Evolutionary conservation across 768 basidiomycete species (phyloP).

Genomic region (Leccinum aurantiacum): DNA sequence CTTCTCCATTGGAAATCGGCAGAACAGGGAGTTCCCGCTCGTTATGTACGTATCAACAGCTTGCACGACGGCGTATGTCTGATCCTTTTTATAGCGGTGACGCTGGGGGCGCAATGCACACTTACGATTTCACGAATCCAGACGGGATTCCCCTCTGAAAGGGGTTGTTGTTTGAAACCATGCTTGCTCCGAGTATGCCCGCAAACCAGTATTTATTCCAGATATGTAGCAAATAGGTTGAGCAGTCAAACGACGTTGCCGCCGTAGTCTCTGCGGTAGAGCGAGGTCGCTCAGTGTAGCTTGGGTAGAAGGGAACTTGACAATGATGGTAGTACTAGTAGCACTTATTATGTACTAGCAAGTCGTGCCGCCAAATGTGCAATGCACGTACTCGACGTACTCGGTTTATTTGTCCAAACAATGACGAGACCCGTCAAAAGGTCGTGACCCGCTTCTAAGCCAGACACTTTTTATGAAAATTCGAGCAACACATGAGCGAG

Average conservation of each 20-base stretch:
- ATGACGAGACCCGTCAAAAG: conserved; percentile 12
- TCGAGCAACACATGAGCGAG: conserved; percentile 24
- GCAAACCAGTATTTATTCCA: conserved; percentile 9
- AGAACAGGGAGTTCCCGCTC: conserved; percentile 51
- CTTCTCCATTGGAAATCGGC: conserved; percentile 59
- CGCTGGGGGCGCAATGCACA: conserved; percentile 47
- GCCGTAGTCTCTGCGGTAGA: background rate
- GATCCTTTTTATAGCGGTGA: conserved; percentile 41
- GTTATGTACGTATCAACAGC: conserved; percentile 52
- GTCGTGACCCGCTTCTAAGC: conserved; percentile 14
- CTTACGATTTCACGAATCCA: conserved; percentile 38
- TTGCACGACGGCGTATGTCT: conserved; percentile 20
- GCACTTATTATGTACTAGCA: background rate
- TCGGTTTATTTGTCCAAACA: conserved; percentile 34
- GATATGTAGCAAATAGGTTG: conserved; percentile 1
- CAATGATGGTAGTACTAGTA: background rate
- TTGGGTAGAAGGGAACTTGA: background rate
- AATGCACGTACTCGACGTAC: background rate
- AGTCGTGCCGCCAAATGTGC: background rate
- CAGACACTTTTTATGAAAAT: conserved; percentile 11
- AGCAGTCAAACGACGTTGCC: background rate
- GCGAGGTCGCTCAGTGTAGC: background rate
- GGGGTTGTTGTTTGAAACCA: background rate
- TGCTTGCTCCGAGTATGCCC: conserved; percentile 5
- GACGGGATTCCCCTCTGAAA: conserved; percentile 22